Percentiles rank a stretch among this genome's conserved stretches.
Conservation (phyloP, 2,329 filamentous ascomycete species). For the Botryotinia narcissicola region DNA sequence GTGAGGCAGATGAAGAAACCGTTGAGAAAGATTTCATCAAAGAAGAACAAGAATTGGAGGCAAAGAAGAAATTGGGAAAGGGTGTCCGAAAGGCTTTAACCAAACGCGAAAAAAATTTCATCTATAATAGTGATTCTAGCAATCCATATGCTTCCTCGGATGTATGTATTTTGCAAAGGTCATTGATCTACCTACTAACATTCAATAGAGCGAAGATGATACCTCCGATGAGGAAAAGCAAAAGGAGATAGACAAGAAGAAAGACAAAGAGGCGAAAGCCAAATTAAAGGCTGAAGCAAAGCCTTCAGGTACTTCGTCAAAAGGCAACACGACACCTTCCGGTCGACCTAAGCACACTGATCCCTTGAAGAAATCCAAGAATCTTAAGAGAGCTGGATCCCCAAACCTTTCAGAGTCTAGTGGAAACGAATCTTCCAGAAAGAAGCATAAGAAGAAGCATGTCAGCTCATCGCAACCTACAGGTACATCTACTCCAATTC, state of each 20-base stretch:
- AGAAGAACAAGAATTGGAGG: conserved; percentile 68
- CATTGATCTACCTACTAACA: conserved; percentile 30
- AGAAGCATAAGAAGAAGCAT: conserved; percentile 73
- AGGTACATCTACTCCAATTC: conserved; percentile 55
- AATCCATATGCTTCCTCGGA: conserved; percentile 55
- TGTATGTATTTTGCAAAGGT: conserved; percentile 38
- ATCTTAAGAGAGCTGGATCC: conserved; percentile 79
- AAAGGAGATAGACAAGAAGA: conserved; percentile 61
- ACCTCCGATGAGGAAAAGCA: conserved; percentile 54
- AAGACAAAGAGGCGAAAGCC: conserved; percentile 58
- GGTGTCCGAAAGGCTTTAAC: conserved; percentile 75
- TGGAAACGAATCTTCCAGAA: conserved; percentile 82
- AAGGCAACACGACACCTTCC: conserved; percentile 67
- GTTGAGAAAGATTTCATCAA: conserved; percentile 69
- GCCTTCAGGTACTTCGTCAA: conserved; percentile 56
- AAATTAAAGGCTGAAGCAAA: conserved; percentile 52
- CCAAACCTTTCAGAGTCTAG: conserved; percentile 84
- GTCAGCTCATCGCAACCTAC: conserved; percentile 50
- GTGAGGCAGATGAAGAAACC: conserved; percentile 64
- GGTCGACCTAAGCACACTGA: conserved; percentile 54
- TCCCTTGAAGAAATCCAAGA: conserved; percentile 49
- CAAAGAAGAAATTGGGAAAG: conserved; percentile 70
- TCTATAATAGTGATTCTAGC: conserved; percentile 73
- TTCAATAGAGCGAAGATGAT: conserved; percentile 49
- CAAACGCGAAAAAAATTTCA: conserved; percentile 80